Base-by-base conservation (phyloP, 257 asterid genomes). In the Fraxinus cuspidata region DNA sequence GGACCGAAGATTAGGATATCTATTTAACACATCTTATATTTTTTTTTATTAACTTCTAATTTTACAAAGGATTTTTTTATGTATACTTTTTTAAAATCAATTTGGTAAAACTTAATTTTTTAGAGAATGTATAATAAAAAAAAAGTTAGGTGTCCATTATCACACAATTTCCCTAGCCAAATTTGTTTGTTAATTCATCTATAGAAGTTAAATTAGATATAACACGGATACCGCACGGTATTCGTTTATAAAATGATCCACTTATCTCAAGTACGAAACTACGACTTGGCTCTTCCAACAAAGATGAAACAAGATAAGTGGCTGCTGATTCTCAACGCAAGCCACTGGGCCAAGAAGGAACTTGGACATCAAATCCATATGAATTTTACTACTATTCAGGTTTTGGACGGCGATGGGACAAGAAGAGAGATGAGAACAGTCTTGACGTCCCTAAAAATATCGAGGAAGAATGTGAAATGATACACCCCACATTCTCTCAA, bases 181-280 rank as follows among this genome's bases (percentile, higher is more conserved):
- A 37, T 37, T 8, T 37, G 40, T 37, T 37, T 37, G 40, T 37
- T 7, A 37, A 7, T 37, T 37, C 90, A 86, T 37, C 10, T 37
- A 37, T 37, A 37, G 10, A 7, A 37, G 11, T 0, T 7, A 7
- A 37, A 7, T 37, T 7, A 7, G 40, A 1, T 11, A 37, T 37
- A 37, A 37, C 40, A 37, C 11, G 10, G 40, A 37, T 7, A 6
- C 40, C 10, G 11, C 40, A 37, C 40, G 0, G 2, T 37, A 35
- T 8, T 35, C 38, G 1, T 8, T 35, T 35, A 35, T 5, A 35
- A 35, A 35, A 35, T 35, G 42, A 37, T 7, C 70, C 92, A 88
- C 58, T 73, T 84, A 1, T 47, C 86, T 28, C 67, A 72, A 31
- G 70, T 69, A 2, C 84, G 70, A 23, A 85, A 58, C 79, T 74